A percentile compares a stretch with the other conserved stretches of the same genome.
These are phyloP conservation scores for Phoenix dactylifera DNA, from an alignment of 176 grass and related monocot species.

Conservation along the genomic window DNA sequence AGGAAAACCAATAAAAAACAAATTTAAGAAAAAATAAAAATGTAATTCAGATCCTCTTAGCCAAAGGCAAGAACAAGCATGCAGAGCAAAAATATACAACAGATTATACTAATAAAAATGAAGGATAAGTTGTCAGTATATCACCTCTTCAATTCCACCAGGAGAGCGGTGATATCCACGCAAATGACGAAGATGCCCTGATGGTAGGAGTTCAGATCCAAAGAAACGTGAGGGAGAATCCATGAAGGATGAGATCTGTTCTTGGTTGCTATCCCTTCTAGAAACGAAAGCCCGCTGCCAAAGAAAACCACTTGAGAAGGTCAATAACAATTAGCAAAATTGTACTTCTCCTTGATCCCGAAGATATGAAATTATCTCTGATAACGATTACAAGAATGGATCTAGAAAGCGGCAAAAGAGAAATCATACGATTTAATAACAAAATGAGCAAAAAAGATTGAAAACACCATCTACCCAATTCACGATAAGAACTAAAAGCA, in stretches of 20 bases:
- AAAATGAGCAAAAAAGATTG: too few species aligned
- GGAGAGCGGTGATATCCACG: constrained; percentile 36
- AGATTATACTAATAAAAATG: not conserved
- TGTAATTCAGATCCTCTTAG: not conserved
- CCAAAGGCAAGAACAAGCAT: not conserved
- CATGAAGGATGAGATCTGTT: constrained; percentile 26
- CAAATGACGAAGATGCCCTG: constrained; percentile 29
- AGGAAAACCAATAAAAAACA: too few species aligned
- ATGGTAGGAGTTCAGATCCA: constrained; percentile 24
- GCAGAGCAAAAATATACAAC: not conserved
- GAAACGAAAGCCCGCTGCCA: constrained; percentile 24
- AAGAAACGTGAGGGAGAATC: constrained; percentile 40
- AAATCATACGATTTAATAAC: too few species aligned
- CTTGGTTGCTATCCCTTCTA: constrained; percentile 32
- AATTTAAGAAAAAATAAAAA: too few species aligned
- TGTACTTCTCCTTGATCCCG: too few species aligned
- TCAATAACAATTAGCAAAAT: constrained; percentile 9
- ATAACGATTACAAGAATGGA: too few species aligned
- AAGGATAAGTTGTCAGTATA: constrained; percentile 17
- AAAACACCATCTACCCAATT: too few species aligned
- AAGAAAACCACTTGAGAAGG: not conserved
- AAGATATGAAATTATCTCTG: constrained; percentile 5
- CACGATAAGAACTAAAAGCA: too few species aligned
- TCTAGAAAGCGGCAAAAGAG: too few species aligned
- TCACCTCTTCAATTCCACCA: constrained; percentile 54